phyloP scores from a whole-genome alignment of 2,329 filamentous ascomycete species.

The Plectosphaerella sp. region DNA sequence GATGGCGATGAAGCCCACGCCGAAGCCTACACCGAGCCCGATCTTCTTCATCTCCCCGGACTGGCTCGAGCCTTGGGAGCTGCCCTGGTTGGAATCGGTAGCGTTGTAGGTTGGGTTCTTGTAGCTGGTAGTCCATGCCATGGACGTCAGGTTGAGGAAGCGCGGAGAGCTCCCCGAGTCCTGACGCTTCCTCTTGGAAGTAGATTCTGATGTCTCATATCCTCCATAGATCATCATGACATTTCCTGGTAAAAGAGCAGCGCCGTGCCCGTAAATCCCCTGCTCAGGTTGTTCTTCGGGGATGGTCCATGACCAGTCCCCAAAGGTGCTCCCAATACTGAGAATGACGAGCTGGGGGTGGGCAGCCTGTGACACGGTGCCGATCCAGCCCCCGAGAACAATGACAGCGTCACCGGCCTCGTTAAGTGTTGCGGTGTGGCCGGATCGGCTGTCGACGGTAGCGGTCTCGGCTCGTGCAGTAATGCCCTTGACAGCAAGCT shows the following conservation, averaged over 20 bases:
- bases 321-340: slow-evolving; percentile 70
- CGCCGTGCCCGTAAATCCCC: slow-evolving; percentile 60
- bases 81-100: slow-evolving; percentile 11
- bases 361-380: slow-evolving; percentile 70
- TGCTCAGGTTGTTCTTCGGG: slow-evolving; percentile 46
- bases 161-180: slow-evolving; percentile 20
- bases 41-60: slow-evolving; percentile 34
- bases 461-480: slow-evolving; percentile 11
- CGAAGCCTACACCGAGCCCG: slow-evolving; percentile 61
- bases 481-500: slow-evolving; percentile 48
- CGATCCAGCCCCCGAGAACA: slow-evolving; percentile 89
- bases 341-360: slow-evolving; percentile 77
- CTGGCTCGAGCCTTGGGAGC: slow-evolving; percentile 2
- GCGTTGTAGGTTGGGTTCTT: slow-evolving; percentile 33
- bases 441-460: slow-evolving; percentile 74
- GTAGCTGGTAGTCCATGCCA: slow-evolving; percentile 48
- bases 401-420: slow-evolving; percentile 75
- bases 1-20: slow-evolving; percentile 54
- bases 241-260: slow-evolving; percentile 59
- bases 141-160: slow-evolving; percentile 56
- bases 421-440: slow-evolving; percentile 79
- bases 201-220: slow-evolving; percentile 41
- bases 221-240: slow-evolving; percentile 66
- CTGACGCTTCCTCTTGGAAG: slow-evolving; percentile 27
- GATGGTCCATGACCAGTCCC: slow-evolving; percentile 67